Conservation (phyloP, 2,329 filamentous ascomycete species). For the Cladobotryum protrusum region DNA sequence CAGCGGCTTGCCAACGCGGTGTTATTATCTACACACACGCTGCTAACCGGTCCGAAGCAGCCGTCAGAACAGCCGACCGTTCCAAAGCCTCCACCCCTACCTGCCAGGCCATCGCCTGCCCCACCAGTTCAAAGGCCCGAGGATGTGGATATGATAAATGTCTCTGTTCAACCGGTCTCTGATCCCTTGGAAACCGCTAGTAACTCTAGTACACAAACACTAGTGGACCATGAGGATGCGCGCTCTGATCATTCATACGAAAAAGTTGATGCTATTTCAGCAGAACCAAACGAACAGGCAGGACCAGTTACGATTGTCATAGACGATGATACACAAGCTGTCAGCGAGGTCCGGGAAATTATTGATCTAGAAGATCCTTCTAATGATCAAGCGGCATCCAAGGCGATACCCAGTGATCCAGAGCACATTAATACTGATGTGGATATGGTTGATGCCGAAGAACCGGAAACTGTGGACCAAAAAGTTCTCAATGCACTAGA, state of each 20-base stretch:
- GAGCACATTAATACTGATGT: constrained; percentile 17
- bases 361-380: not conserved
- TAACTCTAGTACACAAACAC: constrained; percentile 45
- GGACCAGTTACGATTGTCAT: constrained; percentile 1
- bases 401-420: not conserved
- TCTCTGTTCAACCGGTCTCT: constrained; percentile 24
- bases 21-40: constrained; percentile 49
- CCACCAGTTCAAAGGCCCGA: constrained; percentile 25
- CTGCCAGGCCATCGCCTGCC: constrained; percentile 39
- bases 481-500: constrained; percentile 41
- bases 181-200: constrained; percentile 36
- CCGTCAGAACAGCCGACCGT: constrained; percentile 18
- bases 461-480: constrained; percentile 36
- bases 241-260: constrained; percentile 30
- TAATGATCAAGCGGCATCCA: not conserved
- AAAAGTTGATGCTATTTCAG: constrained; percentile 21
- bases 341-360: constrained; percentile 4
- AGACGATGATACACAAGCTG: constrained; percentile 8
- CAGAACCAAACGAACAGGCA: constrained; percentile 17
- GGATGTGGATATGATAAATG: constrained; percentile 31
- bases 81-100: constrained; percentile 41
- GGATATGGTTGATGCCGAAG: constrained; percentile 26
- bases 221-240: constrained; percentile 40
- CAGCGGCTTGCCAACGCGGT: constrained; percentile 76
- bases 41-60: constrained; percentile 28